Evolutionary conservation across 1,139 yeast species (phyloP).

Genomic region (Meyerozyma elateridarum): DNA sequence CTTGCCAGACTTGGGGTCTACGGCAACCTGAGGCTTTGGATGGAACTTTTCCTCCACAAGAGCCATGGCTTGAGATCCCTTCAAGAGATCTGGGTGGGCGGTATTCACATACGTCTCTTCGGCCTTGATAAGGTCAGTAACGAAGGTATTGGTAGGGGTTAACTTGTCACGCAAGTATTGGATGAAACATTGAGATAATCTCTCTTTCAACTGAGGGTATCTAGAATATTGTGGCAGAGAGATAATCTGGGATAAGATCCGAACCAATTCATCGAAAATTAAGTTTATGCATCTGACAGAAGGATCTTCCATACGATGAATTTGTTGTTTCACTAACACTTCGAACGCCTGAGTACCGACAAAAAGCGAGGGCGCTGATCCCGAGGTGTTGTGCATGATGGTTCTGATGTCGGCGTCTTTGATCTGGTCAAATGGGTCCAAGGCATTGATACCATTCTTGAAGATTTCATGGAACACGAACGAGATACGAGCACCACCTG

Average conservation of each 20-base stretch:
- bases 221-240: constrained; percentile 78
- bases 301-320: constrained; percentile 92
- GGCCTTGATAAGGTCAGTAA: constrained; percentile 71
- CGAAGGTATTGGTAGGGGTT: constrained; percentile 81
- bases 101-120: constrained; percentile 96
- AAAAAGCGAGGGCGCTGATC: constrained; percentile 95
- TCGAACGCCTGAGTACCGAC: constrained; percentile 98
- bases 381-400: constrained; percentile 95
- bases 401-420: constrained; percentile 96
- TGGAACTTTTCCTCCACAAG: constrained; percentile 89
- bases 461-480: constrained; percentile 96
- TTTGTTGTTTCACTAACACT: constrained; percentile 92
- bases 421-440: constrained; percentile 96
- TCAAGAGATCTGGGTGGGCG: constrained; percentile 93
- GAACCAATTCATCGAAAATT: constrained; percentile 89
- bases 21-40: constrained; percentile 73
- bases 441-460: constrained; percentile 85
- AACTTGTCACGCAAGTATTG: constrained; percentile 77
- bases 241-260: constrained; percentile 82
- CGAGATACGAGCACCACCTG: constrained; percentile 97
- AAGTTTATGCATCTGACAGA: constrained; percentile 81
- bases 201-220: constrained; percentile 87
- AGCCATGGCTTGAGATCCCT: constrained; percentile 94
- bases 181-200: constrained; percentile 73
- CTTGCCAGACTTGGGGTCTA: constrained; percentile 93